These are phyloP conservation scores for Apiospora kogelbergensis DNA, from an alignment of 2,329 filamentous ascomycete genomes.

Conservation along the genomic window DNA sequence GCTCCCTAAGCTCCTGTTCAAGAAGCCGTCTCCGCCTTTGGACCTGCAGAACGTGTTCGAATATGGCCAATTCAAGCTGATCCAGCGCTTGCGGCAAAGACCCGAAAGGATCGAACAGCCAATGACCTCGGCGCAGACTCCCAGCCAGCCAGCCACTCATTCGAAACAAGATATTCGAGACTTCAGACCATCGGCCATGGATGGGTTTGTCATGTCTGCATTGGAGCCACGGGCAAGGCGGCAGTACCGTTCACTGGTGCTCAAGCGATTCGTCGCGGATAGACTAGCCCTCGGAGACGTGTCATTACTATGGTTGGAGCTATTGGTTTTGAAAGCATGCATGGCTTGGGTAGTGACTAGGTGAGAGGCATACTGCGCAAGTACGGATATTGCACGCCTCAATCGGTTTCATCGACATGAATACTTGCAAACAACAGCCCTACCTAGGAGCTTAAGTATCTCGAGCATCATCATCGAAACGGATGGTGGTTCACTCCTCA, in stretches of 20 bases:
- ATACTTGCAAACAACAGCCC: too few species aligned
- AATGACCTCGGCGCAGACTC: slow-evolving; percentile 36
- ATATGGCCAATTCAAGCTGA: slow-evolving; percentile 42
- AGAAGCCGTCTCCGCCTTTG: slow-evolving; percentile 37
- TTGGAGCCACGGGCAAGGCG: slow-evolving; percentile 27
- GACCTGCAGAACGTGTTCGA: slow-evolving; percentile 36
- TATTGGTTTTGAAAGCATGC: slow-evolving; percentile 32
- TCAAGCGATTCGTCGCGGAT: slow-evolving; percentile 46
- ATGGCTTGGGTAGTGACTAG: slow-evolving; percentile 31
- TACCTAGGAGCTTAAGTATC: too few species aligned
- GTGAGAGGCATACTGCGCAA: neutral
- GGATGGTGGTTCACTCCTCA: too few species aligned
- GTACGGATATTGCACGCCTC: neutral
- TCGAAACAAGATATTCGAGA: slow-evolving; percentile 41
- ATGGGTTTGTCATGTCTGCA: slow-evolving; percentile 44
- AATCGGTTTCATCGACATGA: neutral
- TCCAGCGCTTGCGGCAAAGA: slow-evolving; percentile 42
- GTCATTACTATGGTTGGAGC: slow-evolving; percentile 32
- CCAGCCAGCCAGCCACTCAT: slow-evolving; percentile 7
- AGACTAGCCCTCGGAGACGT: slow-evolving; percentile 37
- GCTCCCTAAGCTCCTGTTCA: slow-evolving; percentile 46
- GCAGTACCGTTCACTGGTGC: slow-evolving; percentile 38
- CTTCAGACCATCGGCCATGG: slow-evolving; percentile 52
- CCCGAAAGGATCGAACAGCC: slow-evolving; percentile 42
- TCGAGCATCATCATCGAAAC: too few species aligned